Base-by-base conservation (phyloP, 768 basidiomycete species). In the Sarcodon sp. region DNA sequence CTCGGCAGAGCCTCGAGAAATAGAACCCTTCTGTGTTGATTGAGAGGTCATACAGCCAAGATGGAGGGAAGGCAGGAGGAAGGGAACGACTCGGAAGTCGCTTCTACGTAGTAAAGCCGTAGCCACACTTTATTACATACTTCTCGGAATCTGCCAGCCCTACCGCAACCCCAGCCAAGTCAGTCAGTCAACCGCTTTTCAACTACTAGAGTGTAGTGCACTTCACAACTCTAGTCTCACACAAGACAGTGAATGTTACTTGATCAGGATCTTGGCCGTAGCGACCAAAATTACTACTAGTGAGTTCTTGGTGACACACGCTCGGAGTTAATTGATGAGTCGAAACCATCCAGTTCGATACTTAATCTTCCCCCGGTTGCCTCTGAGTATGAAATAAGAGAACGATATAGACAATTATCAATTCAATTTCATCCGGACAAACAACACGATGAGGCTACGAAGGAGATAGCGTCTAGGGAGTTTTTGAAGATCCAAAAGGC, bases 361-460 rank as follows among this genome's bases (percentile, higher is more conserved):
- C 72, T 90, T 39, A 90, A 90, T 58, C 61, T 91, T 44, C 71
- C 79, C 12, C 70, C 63, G 45, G 69, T 72, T 4, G 84, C 86
- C 0, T 75, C 79, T 1, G 71, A 76, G 49, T 66, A 67, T 44
- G 84, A 89, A 56, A 81, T 91, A 50, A 72, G 85, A 44, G 86
- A 88, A 48, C 71, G 80, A 34, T 85, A 89, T 61, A 69, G 76
- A 37, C 60, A 75, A 5, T 62, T 91, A 27, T 89, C 88, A 4
- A 71, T 90, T 31, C 65, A 83, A 15, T 88, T 86, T 53, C 89
- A 94, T 55, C 89, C 89, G 0, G 89, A 94, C 71, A 83, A 82
- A 58, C 85, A 90, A 50, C 72, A 69, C 16, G 76, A 78, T 57
- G 73, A 76, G 46, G 60, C 61, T 13, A 63, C 70, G 50, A 79